Conservation (phyloP, 2,329 filamentous ascomycete species). For the Chrysoporthe puriensis region DNA sequence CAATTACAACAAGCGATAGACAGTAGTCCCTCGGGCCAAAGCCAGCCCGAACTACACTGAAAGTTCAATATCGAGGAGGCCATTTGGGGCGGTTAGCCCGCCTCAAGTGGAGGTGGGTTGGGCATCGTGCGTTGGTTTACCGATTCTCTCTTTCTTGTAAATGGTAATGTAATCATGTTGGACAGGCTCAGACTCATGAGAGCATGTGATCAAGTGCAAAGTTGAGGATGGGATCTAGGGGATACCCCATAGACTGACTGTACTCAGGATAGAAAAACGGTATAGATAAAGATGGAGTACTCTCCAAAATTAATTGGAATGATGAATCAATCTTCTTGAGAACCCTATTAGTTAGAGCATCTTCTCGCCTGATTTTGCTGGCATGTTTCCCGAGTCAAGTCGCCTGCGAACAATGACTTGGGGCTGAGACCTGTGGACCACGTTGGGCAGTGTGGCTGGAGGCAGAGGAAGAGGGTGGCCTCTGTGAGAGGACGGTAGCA, state of each 20-base stretch:
- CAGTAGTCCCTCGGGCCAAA: background rate
- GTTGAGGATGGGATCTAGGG: background rate
- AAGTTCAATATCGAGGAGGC: background rate
- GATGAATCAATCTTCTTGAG: background rate
- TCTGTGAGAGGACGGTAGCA: no score
- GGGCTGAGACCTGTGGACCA: no score
- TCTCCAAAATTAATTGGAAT: background rate
- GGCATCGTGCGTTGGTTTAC: no score
- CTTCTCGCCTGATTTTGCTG: background rate
- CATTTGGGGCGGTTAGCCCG: background rate
- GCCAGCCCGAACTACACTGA: background rate
- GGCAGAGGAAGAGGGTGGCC: no score
- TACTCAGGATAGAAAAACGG: background rate
- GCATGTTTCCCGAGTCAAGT: background rate
- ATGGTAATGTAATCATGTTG: background rate
- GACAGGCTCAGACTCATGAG: background rate
- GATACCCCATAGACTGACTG: background rate
- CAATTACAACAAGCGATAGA: constrained; percentile 57
- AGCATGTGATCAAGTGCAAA: background rate
- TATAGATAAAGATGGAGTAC: background rate
- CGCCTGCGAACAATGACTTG: background rate
- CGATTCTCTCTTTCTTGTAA: background rate
- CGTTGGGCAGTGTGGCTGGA: no score
- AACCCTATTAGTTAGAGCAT: background rate
- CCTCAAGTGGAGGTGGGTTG: background rate